These are phyloP conservation scores for Geotrichum australiense DNA, from an alignment of 1,139 yeast genomes.

Conservation along the genomic window DNA sequence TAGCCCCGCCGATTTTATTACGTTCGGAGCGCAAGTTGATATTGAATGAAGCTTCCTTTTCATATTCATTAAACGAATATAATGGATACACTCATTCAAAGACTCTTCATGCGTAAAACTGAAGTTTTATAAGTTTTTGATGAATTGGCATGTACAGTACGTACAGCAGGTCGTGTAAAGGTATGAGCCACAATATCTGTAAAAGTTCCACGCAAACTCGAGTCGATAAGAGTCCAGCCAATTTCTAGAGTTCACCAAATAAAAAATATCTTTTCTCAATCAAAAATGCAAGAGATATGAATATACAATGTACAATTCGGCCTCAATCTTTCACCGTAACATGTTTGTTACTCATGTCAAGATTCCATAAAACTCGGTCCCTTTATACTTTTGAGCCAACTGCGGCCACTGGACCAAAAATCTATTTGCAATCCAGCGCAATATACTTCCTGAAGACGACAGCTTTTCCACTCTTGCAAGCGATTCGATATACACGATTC, in stretches of 20 bases:
- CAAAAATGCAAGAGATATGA: background rate
- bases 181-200: no score
- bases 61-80: background rate
- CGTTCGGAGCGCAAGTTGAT: no score
- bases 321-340: no score
- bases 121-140: background rate
- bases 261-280: background rate
- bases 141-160: no score
- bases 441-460: conserved; percentile 68
- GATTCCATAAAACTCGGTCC: conserved; percentile 73
- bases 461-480: conserved; percentile 73
- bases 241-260: no score
- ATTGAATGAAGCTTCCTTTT: background rate
- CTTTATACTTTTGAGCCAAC: conserved; percentile 45
- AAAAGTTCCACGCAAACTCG: no score
- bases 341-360: conserved; percentile 47
- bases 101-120: background rate
- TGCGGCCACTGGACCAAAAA: conserved; percentile 90
- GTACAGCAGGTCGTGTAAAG: no score
- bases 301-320: background rate
- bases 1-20: no score
- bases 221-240: no score
- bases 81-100: background rate
- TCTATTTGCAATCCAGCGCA: conserved; percentile 64
- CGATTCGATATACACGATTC: conserved; percentile 77